Evolutionary conservation across 257 asterid genomes (phyloP).

Genomic region (Penstemon barbatus): DNA sequence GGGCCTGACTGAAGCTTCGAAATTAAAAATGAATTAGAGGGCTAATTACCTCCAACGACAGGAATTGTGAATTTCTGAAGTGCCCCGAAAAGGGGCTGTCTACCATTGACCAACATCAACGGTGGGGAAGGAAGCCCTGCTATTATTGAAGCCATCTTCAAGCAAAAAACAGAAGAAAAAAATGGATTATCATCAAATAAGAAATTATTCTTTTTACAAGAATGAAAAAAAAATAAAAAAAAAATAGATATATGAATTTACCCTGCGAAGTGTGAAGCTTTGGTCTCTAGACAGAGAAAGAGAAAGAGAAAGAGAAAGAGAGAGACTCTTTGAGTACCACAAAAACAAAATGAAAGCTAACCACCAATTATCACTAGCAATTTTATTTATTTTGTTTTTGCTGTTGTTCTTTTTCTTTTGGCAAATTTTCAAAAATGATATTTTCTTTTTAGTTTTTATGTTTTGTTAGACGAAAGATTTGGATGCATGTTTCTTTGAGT

Average conservation of each 20-base stretch:
- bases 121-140: slow-evolving; percentile 60
- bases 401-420: background rate
- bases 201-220: background rate
- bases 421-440: background rate
- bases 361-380: background rate
- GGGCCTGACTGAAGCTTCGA: background rate
- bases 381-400: background rate
- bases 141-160: slow-evolving; percentile 60
- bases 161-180: background rate
- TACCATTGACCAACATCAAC: slow-evolving; percentile 37
- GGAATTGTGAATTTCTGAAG: slow-evolving; percentile 39
- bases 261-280: slow-evolving; percentile 20
- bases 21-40: background rate
- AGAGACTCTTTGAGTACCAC: slow-evolving; percentile 13
- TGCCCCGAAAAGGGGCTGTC: slow-evolving; percentile 42
- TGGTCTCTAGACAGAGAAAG: background rate
- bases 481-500: too few relatives aligned
- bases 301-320: slow-evolving; percentile 1
- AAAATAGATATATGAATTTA: slow-evolving; percentile 6
- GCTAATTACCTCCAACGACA: slow-evolving; percentile 39
- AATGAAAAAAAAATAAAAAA: background rate
- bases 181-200: background rate
- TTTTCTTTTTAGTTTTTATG: too few relatives aligned
- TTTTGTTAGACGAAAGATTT: too few relatives aligned
- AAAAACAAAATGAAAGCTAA: background rate